Conservation (phyloP, 495 filamentous ascomycete species). For the Podospora tetraspora region DNA sequence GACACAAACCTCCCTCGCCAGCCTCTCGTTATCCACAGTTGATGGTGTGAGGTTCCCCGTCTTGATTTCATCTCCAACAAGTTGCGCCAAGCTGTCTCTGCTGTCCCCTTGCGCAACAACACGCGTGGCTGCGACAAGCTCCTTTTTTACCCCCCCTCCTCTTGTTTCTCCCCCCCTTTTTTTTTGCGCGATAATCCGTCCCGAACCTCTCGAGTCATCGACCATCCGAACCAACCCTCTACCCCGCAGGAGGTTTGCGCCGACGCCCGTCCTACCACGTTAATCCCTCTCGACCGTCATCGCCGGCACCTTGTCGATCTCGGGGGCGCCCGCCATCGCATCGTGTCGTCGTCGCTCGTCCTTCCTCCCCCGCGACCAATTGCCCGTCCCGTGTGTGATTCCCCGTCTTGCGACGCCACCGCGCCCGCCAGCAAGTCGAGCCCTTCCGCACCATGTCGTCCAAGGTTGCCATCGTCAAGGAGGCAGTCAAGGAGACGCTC, state of each 20-base stretch:
- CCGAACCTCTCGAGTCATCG: neutral
- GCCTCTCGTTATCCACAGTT: neutral
- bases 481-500: slow-evolving; percentile 70
- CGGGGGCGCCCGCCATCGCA: neutral
- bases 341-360: neutral
- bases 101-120: neutral
- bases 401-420: neutral
- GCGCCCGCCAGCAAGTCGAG: neutral
- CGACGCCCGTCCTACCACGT: neutral
- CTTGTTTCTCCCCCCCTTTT: neutral
- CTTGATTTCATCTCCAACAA: neutral
- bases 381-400: neutral
- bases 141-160: neutral
- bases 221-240: neutral
- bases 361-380: neutral
- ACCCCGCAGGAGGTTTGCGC: neutral
- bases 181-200: neutral
- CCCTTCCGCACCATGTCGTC: slow-evolving; percentile 28
- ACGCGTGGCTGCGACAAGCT: neutral
- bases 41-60: neutral
- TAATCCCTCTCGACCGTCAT: neutral
- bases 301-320: neutral
- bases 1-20: neutral
- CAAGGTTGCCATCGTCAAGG: slow-evolving; percentile 50
- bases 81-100: neutral